Evolutionary conservation across 2,329 filamentous ascomycete genomes (phyloP), one percentile per base, ranked within the genome.

Genomic region (Xylaria sp.): DNA sequence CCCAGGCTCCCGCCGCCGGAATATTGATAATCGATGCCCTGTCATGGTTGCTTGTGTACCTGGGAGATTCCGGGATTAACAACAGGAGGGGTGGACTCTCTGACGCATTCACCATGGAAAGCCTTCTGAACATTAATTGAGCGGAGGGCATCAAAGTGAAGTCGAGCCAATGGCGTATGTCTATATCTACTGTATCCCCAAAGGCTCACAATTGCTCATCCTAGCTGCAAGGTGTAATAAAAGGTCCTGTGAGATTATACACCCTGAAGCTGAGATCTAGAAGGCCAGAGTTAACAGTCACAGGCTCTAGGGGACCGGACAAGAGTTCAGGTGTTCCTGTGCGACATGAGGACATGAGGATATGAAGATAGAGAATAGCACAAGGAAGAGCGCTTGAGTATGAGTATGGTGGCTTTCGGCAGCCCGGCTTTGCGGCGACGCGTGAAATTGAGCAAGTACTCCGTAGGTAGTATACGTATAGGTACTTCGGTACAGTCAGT

Each of bases 401-500:
- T 42, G 40, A 9, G 35, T 29, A n/a, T 54, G 47, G 29, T 53
- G 54, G 37, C 37, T 48, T 61, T 55, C 29, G 50, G 21, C 40
- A 58, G 40, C 53, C 16, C 25, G n/a, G 50, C 35, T 23, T 23
- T 23, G 25, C 48, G 13, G 50, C 44, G 62, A 65, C 68, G 65
- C 68, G 68, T 65, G 57, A 68, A 44, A 27, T n/a, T 37, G 27
- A 35, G 29, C 35, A 61, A 48, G 21, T 10, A 25, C n/a, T n/a
- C n/a, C n/a, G n/a, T n/a, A n/a, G n/a, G n/a, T n/a, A n/a, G n/a
- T n/a, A 27, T 32, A 53, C 12, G 18, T 35, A 21, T 16, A 42
- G 40, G 16, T 16, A 18, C 29, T 32, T 32, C 29, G 29, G 29
- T 32, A n/a, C 27, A 53, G 27, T 32, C 18, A 10, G 32, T 32